Conservation (phyloP, 352 stramenopile species). For the Globisporangium cederbergense region DNA sequence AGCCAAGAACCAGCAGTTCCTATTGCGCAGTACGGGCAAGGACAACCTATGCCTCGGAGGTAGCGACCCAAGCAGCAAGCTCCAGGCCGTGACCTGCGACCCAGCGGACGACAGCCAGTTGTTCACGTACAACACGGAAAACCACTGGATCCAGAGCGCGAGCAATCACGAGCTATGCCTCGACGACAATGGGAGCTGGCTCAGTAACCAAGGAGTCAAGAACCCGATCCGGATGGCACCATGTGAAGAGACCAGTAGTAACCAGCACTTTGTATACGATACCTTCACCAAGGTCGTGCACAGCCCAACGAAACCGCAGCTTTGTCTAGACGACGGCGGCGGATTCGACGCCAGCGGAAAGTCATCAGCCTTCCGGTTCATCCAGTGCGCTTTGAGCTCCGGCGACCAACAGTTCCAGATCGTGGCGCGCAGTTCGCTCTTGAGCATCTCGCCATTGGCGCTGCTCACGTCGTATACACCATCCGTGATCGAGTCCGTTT, state of each 20-base stretch:
- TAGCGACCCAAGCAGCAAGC: not conserved
- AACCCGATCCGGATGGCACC: not conserved
- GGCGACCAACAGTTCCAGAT: constrained; percentile 17
- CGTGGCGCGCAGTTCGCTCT: not conserved
- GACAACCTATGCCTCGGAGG: constrained; percentile 9
- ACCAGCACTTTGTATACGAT: constrained; percentile 17
- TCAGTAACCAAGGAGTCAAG: not conserved
- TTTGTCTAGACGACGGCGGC: constrained; percentile 15
- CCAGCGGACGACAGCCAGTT: not conserved
- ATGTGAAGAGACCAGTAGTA: not conserved
- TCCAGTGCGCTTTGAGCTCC: not conserved
- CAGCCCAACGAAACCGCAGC: not conserved
- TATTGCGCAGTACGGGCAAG: constrained; percentile 13
- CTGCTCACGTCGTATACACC: not conserved
- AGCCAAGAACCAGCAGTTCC: not conserved
- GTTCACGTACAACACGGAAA: constrained; percentile 9
- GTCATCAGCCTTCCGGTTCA: constrained; percentile 5
- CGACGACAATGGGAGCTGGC: constrained; percentile 10
- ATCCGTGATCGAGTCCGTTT: constrained; percentile 14
- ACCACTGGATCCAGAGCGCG: constrained; percentile 10
- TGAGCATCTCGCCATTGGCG: not conserved
- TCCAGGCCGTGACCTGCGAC: constrained; percentile 1
- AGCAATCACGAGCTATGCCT: constrained; percentile 2
- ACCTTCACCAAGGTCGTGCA: not conserved
- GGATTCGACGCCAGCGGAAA: not conserved